Conservation (phyloP, 208 protist species). For the Strigomonas galati region DNA sequence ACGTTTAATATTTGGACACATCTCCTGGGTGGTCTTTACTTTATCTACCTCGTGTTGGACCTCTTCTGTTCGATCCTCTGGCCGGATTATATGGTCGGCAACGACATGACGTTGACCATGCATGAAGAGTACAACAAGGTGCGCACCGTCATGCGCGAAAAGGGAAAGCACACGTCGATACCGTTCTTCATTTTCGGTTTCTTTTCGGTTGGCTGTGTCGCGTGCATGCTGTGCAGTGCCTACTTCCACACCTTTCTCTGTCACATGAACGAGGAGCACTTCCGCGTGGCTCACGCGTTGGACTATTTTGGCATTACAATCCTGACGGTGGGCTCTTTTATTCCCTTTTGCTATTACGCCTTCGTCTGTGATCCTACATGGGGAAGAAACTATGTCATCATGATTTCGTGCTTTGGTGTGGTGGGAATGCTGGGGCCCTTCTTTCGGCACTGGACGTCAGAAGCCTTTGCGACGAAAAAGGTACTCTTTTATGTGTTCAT, state of each 20-base stretch:
- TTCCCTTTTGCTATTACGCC: slow-evolving; percentile 80
- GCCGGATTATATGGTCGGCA: slow-evolving; percentile 17
- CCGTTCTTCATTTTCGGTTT: slow-evolving; percentile 65
- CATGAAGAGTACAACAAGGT: slow-evolving; percentile 1
- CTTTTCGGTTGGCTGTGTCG: slow-evolving; percentile 65
- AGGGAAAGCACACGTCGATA: slow-evolving; percentile 3
- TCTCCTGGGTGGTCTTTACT: slow-evolving; percentile 36
- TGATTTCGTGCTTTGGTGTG: slow-evolving; percentile 70
- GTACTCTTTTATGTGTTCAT: slow-evolving; percentile 75
- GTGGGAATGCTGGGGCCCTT: slow-evolving; percentile 70
- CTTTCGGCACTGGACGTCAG: slow-evolving; percentile 69
- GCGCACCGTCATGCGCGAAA: neutral
- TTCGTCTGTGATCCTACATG: slow-evolving; percentile 65
- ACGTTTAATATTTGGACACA: slow-evolving; percentile 78
- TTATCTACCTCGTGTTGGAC: slow-evolving; percentile 22
- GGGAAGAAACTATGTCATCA: slow-evolving; percentile 65
- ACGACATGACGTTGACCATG: slow-evolving; percentile 8
- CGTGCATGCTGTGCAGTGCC: slow-evolving; percentile 74
- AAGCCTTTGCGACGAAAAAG: slow-evolving; percentile 47
- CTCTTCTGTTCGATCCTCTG: slow-evolving; percentile 32
- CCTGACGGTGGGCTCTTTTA: slow-evolving; percentile 77
- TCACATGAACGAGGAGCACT: slow-evolving; percentile 55
- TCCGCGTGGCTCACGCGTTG: slow-evolving; percentile 54
- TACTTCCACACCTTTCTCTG: slow-evolving; percentile 71
- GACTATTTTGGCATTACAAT: slow-evolving; percentile 88